phyloP scores from a whole-genome alignment of 306 rosid species.

The Hippophae gyantsensis region DNA sequence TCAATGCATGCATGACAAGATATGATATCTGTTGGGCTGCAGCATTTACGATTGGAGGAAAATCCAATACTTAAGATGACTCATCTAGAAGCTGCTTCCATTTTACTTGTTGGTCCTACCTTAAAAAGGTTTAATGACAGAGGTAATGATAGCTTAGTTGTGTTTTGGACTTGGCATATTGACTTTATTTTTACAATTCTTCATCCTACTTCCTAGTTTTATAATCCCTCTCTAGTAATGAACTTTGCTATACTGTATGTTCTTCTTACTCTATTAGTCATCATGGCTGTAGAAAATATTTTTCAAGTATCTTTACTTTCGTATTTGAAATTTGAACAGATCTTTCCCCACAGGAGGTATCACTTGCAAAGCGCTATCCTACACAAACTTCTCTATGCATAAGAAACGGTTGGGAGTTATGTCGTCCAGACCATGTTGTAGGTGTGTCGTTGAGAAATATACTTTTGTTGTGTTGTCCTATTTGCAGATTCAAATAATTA shows the following conservation, averaged over 20 bases:
- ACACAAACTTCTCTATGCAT: conserved; percentile 77
- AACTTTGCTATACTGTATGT: not conserved
- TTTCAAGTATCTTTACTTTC: not conserved
- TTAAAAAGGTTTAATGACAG: conserved; percentile 88
- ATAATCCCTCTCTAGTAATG: not conserved
- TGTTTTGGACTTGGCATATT: conserved; percentile 17
- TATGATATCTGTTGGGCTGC: conserved; percentile 16
- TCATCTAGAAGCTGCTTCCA: conserved; percentile 91
- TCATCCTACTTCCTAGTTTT: not conserved
- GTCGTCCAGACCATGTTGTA: conserved; percentile 64
- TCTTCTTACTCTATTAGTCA: not conserved
- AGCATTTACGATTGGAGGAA: conserved; percentile 98
- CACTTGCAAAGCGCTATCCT: conserved; percentile 78
- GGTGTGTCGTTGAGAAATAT: conserved; percentile 25
- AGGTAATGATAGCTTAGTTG: conserved; percentile 40
- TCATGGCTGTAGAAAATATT: not conserved
- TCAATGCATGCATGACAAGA: not conserved
- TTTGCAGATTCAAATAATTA: conserved; percentile 3
- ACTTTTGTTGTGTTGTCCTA: not conserved
- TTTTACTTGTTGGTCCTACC: conserved; percentile 91
- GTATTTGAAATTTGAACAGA: conserved; percentile 38
- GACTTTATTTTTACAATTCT: conserved; percentile 1
- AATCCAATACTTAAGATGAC: conserved; percentile 89
- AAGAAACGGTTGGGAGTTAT: conserved; percentile 94
- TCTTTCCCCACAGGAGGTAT: conserved; percentile 67